Evolutionary conservation across 768 basidiomycete species (phyloP).

Genomic region (Calocera cornea): DNA sequence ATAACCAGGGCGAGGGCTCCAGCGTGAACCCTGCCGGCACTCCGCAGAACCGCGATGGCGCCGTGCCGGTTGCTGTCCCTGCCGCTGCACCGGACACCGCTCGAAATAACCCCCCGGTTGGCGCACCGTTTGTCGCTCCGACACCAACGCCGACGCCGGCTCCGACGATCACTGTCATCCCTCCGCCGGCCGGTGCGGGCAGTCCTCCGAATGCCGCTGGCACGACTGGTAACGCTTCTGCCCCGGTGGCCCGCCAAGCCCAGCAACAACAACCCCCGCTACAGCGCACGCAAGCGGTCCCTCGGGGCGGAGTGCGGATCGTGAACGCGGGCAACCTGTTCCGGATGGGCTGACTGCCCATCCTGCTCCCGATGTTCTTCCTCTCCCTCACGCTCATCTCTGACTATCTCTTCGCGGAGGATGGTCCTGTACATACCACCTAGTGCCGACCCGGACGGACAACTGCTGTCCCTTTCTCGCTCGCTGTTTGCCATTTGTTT

Average conservation of each 20-base stretch:
- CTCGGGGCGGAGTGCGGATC: not conserved
- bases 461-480: too few species aligned
- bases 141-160: not conserved
- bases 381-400: not conserved
- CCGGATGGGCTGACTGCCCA: not conserved
- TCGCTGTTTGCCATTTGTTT: too few species aligned
- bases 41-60: not conserved
- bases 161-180: not conserved
- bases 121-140: not conserved
- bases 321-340: not conserved
- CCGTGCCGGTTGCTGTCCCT: not conserved
- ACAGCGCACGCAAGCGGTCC: not conserved
- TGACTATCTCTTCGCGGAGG: not conserved
- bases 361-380: not conserved
- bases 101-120: not conserved
- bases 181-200: not conserved
- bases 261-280: not conserved
- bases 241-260: not conserved
- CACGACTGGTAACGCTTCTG: not conserved
- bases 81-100: not conserved
- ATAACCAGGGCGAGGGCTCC: conserved; percentile 29
- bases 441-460: too few species aligned
- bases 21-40: not conserved
- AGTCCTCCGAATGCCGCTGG: not conserved
- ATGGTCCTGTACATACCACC: not conserved